Evolutionary conservation across 2,329 filamentous ascomycete genomes (phyloP).

Genomic region (Oidium heveae): DNA sequence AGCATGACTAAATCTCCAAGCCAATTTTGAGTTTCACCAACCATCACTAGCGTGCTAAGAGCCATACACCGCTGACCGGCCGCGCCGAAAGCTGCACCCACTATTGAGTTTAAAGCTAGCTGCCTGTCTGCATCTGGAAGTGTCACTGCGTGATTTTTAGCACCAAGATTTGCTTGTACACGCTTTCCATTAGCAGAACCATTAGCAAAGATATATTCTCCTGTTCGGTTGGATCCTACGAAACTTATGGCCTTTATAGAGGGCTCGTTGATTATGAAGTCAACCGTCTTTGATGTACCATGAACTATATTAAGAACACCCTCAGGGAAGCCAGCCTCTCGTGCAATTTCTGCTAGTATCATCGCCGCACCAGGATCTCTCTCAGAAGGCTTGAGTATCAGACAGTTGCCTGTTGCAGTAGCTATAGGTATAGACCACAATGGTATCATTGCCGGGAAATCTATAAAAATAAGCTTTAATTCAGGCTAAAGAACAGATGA

Average conservation of each 20-base stretch:
- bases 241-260: constrained; percentile 71
- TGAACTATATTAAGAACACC: constrained; percentile 69
- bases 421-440: constrained; percentile 79
- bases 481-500: constrained; percentile 1
- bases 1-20: constrained; percentile 52
- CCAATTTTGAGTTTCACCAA: constrained; percentile 69
- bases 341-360: constrained; percentile 58
- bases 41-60: constrained; percentile 57
- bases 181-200: constrained; percentile 70
- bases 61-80: constrained; percentile 77
- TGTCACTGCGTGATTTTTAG: constrained; percentile 71
- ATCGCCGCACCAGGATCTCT: constrained; percentile 63
- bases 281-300: constrained; percentile 54
- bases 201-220: constrained; percentile 62
- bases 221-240: constrained; percentile 67
- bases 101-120: constrained; percentile 62
- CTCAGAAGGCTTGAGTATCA: constrained; percentile 70
- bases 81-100: constrained; percentile 63
- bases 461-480: constrained; percentile 16
- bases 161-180: constrained; percentile 66
- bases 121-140: constrained; percentile 79
- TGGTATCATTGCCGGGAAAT: constrained; percentile 82
- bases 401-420: constrained; percentile 60
- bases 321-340: constrained; percentile 58
- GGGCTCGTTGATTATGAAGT: constrained; percentile 69